These are phyloP conservation scores for Epithemia pelagica DNA, from an alignment of 108 stramenopile genomes.

Conservation along the genomic window DNA sequence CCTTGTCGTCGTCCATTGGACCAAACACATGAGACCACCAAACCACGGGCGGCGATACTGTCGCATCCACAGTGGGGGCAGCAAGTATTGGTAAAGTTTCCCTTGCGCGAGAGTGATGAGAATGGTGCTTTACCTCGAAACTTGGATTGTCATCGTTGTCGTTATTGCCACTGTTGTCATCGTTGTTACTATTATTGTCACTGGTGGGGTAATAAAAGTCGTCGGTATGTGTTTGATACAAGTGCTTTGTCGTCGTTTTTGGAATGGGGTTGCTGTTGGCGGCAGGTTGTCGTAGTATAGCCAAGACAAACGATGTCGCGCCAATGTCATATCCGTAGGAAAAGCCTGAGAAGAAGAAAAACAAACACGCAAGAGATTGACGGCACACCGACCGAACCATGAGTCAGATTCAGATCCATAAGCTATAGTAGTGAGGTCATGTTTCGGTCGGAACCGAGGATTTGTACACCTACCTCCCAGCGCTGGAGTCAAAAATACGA, in stretches of 20 bases:
- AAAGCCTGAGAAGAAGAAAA: conserved; percentile 22
- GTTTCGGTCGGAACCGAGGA: neutral
- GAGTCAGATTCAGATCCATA: too few species aligned
- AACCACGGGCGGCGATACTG: neutral
- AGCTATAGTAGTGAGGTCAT: neutral
- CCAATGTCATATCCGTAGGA: conserved; percentile 29
- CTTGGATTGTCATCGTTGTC: neutral
- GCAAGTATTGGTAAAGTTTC: too few species aligned
- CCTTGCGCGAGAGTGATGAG: too few species aligned
- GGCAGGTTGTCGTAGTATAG: conserved; percentile 15
- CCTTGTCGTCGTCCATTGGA: neutral
- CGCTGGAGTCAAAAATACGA: conserved; percentile 34
- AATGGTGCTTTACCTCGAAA: neutral
- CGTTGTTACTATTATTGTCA: neutral
- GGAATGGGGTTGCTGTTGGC: too few species aligned
- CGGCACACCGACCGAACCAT: too few species aligned
- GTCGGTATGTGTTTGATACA: too few species aligned
- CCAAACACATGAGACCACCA: conserved; percentile 24
- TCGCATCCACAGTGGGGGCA: too few species aligned
- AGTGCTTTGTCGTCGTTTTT: too few species aligned
- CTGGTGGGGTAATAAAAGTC: neutral
- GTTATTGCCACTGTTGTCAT: neutral
- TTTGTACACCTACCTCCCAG: conserved; percentile 10
- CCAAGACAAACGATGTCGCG: conserved; percentile 34
- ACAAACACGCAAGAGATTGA: conserved; percentile 24